Evolutionary conservation across 2,329 filamentous ascomycete genomes (phyloP), one percentile per base, ranked within the genome.

Genomic region (Calonectria pauciramosa): DNA sequence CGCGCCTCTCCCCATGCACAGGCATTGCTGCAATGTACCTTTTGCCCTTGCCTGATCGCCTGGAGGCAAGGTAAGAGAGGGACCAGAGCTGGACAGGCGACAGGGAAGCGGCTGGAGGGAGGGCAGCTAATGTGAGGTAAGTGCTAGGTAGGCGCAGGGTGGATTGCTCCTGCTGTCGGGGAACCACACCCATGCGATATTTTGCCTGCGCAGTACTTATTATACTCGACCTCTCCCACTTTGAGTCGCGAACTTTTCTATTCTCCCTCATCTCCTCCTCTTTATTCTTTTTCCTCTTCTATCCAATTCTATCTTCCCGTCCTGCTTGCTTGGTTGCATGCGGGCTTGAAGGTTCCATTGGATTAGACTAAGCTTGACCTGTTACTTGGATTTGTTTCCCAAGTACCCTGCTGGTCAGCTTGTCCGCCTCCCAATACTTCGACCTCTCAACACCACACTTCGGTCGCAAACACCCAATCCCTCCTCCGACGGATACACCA

Each of bases 271-370:
- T 76, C 76, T 51, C 38, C 47, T 52, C 30, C 23, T 49, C 51
- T 30, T 36, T 51, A 26, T 68, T 72, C 68, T 44, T 69, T 34
- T 32, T 54, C 41, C 49, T 54, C 30, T 44, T 73, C 69, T 72
- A 18, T 71, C 75, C 66, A 41, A 28, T 72, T 68, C 64, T 26
- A 49, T 56, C 51, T 63, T 28, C 16, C 41, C 26, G 71, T 78
- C 71, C 77, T 77, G 73, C 78, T 78, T 79, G 78, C 79, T 81
- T 79, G 11, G 51, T 73, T 80, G 79, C 74, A 69, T 20, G 78
- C 77, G 73, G 79, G 60, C 59, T 64, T 47, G 36, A 67, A 51
- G 56, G 72, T 72, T 78, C 70, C n/a, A 66, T 74, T 77, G 78
- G 76, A 72, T 79, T 75, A 49, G 71, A 32, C 38, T 26, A 23